Evolutionary conservation across 106 monocot species (phyloP).

Genomic region (Dioscorea dumetorum): DNA sequence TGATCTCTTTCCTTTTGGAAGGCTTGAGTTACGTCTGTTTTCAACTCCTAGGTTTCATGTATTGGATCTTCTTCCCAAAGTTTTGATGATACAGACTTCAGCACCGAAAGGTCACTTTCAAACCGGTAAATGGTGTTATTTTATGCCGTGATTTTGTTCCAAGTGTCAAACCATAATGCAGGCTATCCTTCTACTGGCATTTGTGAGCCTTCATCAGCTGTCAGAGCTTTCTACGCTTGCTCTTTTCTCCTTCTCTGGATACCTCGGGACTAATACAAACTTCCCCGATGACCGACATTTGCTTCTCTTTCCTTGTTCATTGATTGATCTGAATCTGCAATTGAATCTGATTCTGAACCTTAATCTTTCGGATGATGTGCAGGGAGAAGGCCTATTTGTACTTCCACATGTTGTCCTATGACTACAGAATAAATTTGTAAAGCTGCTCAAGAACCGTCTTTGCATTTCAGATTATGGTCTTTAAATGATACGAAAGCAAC

Average conservation of each 20-base stretch:
- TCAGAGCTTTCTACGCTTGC: no score
- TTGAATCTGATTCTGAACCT: background rate
- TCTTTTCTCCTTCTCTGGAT: background rate
- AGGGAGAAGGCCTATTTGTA: conserved; percentile 7
- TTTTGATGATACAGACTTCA: conserved; percentile 18
- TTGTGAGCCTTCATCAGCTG: background rate
- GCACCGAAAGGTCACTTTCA: background rate
- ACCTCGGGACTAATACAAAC: background rate
- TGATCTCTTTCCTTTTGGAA: background rate
- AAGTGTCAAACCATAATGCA: background rate
- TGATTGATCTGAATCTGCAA: no score
- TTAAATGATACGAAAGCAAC: conserved; percentile 6
- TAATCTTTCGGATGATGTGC: background rate
- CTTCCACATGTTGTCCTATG: conserved; percentile 3
- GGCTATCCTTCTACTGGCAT: background rate
- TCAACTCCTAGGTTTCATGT: conserved; percentile 15
- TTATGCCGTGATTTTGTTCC: conserved; percentile 4
- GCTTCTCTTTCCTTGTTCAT: background rate
- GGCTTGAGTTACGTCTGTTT: conserved; percentile 1
- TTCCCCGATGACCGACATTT: background rate
- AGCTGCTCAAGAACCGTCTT: conserved; percentile 11
- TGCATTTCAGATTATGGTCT: background rate
- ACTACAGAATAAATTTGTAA: conserved; percentile 4
- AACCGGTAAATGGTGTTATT: background rate
- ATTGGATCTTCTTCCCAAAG: conserved; percentile 24